Percentiles rank a stretch among this genome's conserved stretches.
Evolutionary conservation across 129 eudicot species (phyloP).

Genomic region (Oenanthe sinensis): DNA sequence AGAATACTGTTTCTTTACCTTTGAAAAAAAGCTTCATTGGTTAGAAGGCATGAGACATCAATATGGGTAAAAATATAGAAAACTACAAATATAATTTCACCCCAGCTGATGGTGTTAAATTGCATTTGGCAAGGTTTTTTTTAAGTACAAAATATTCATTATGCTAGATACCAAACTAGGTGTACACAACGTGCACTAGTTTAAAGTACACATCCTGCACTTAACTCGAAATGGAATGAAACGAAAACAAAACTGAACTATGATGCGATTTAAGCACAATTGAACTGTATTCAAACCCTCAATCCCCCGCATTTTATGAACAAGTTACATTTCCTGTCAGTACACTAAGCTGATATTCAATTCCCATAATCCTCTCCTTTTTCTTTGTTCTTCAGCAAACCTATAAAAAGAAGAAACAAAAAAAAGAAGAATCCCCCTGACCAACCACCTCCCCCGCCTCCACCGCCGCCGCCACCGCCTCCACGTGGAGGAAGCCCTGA

Average conservation of each 20-base stretch:
- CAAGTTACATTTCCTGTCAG: neutral
- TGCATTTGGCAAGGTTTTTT: too few relatives aligned
- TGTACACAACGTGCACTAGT: too few relatives aligned
- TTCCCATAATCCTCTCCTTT: neutral
- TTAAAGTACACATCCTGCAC: too few relatives aligned
- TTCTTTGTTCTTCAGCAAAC: neutral
- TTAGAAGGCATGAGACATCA: constrained; percentile 64
- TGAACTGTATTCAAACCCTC: neutral
- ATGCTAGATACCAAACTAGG: too few relatives aligned
- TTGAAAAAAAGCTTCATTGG: constrained; percentile 58
- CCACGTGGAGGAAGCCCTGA: neutral
- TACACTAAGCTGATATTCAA: neutral
- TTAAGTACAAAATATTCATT: too few relatives aligned
- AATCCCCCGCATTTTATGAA: neutral
- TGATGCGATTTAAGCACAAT: too few relatives aligned
- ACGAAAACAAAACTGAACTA: neutral
- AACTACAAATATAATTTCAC: too few relatives aligned
- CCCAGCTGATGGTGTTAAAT: too few relatives aligned
- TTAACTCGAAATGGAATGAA: too few relatives aligned
- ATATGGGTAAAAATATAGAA: constrained; percentile 40
- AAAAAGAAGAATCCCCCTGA: constrained; percentile 2
- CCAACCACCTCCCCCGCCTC: constrained; percentile 22
- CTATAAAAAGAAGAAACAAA: neutral
- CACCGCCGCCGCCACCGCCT: neutral
- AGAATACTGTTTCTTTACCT: constrained; percentile 20